phyloP scores from a whole-genome alignment of 148 eudicot species.

The Cornus suecica region DNA sequence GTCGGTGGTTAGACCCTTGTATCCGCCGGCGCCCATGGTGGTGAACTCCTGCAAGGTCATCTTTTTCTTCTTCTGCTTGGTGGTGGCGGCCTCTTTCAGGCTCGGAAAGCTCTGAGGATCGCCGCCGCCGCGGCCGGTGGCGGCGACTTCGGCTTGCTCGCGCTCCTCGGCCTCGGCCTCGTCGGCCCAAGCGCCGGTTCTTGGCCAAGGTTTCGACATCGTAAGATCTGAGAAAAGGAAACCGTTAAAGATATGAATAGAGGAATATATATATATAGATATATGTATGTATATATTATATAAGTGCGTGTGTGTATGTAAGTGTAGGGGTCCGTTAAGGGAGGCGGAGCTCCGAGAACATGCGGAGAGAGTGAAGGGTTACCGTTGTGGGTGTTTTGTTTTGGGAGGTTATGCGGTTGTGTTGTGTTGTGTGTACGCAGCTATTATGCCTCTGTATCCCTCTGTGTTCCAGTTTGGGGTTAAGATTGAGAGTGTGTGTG shows the following conservation, averaged over 20 bases:
- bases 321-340: constrained; percentile 11
- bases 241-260: neutral
- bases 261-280: neutral
- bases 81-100: constrained; percentile 30
- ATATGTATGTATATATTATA: neutral
- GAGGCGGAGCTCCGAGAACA: neutral
- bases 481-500: neutral
- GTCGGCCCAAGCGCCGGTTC: constrained; percentile 75
- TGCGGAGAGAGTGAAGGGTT: neutral
- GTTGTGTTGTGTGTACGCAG: too few species aligned
- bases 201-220: constrained; percentile 73
- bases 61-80: constrained; percentile 50
- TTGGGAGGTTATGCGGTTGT: neutral
- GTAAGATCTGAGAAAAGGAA: constrained; percentile 11
- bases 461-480: neutral
- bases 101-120: constrained; percentile 23
- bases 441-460: too few species aligned
- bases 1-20: constrained; percentile 28
- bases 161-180: constrained; percentile 66
- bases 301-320: neutral
- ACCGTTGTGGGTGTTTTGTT: neutral
- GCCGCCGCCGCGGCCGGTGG: constrained; percentile 13
- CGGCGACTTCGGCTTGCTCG: constrained; percentile 30
- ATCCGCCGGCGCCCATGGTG: constrained; percentile 3
- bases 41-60: constrained; percentile 47